Conservation (phyloP, 2,329 filamentous ascomycete species). For the Orbilia brochopaga region DNA sequence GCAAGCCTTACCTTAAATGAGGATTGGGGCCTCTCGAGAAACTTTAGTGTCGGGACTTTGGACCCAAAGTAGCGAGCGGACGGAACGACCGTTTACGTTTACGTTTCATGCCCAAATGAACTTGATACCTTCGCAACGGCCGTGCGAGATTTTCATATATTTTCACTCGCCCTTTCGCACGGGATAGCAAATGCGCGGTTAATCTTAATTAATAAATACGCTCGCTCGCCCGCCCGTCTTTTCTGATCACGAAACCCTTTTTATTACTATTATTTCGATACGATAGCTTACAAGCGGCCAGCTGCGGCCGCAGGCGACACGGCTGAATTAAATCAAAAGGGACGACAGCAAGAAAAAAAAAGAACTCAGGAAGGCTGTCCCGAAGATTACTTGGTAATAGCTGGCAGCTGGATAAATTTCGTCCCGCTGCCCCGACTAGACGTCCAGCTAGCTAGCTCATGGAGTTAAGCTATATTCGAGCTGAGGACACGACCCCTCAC, state of each 20-base stretch:
- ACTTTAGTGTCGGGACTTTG: conserved; percentile 12
- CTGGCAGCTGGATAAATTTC: conserved; percentile 5
- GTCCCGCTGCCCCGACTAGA: conserved; percentile 2
- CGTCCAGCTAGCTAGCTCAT: background rate
- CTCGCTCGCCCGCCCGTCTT: background rate
- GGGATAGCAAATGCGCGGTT: background rate
- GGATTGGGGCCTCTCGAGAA: conserved; percentile 31
- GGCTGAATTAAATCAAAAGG: background rate
- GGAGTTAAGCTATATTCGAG: too few species aligned
- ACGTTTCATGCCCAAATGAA: too few species aligned
- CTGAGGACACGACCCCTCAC: conserved; percentile 1
- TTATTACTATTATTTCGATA: too few species aligned
- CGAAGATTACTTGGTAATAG: background rate
- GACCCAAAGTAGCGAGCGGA: conserved; percentile 15
- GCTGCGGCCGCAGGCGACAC: background rate
- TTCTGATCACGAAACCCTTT: too few species aligned
- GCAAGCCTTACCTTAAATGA: conserved; percentile 52
- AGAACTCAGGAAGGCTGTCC: background rate
- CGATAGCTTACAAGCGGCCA: background rate
- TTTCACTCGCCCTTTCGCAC: background rate
- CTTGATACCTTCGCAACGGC: background rate
- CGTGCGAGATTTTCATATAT: background rate
- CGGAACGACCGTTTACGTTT: too few species aligned
- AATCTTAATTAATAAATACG: background rate
- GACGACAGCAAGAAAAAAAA: background rate